Percentiles rank a stretch among this genome's conserved stretches.
phyloP scores from a whole-genome alignment of 345 rosid genomes.

The Crucihimalaya himalaica region DNA sequence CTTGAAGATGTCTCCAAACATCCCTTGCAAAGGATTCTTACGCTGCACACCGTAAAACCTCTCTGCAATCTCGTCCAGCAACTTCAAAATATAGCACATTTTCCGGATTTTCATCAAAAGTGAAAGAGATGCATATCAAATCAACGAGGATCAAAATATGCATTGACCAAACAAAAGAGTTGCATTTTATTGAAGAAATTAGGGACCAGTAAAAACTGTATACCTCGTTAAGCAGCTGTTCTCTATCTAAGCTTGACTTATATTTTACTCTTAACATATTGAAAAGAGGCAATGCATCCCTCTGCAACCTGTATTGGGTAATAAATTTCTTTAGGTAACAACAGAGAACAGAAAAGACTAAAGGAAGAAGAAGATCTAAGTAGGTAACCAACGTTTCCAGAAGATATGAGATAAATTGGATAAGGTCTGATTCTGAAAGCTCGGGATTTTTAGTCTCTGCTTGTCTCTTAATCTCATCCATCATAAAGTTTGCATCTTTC shows the following conservation, averaged over 20 bases:
- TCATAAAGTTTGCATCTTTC: slow-evolving; percentile 71
- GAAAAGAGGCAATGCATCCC: slow-evolving; percentile 96
- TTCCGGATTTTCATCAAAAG: background rate
- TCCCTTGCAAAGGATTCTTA: slow-evolving; percentile 78
- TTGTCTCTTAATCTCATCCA: slow-evolving; percentile 79
- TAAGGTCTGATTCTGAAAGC: slow-evolving; percentile 63
- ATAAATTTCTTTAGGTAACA: slow-evolving; percentile 15
- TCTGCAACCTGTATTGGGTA: slow-evolving; percentile 63
- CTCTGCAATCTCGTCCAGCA: slow-evolving; percentile 84
- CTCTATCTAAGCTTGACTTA: slow-evolving; percentile 76
- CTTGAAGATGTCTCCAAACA: slow-evolving; percentile 89
- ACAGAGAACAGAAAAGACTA: background rate
- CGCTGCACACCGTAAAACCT: slow-evolving; percentile 79
- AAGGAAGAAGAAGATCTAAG: slow-evolving; percentile 14
- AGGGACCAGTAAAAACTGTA: background rate
- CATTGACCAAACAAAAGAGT: background rate
- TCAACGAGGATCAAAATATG: background rate
- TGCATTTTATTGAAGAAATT: background rate
- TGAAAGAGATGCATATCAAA: background rate
- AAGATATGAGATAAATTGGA: slow-evolving; percentile 61
- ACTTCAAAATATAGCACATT: slow-evolving; percentile 48
- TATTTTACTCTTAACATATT: slow-evolving; percentile 74
- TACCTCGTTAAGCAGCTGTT: slow-evolving; percentile 86
- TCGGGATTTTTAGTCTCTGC: slow-evolving; percentile 57
- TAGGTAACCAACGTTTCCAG: slow-evolving; percentile 63